Conservation (phyloP, 768 basidiomycete species). For the Suillus alpinus region DNA sequence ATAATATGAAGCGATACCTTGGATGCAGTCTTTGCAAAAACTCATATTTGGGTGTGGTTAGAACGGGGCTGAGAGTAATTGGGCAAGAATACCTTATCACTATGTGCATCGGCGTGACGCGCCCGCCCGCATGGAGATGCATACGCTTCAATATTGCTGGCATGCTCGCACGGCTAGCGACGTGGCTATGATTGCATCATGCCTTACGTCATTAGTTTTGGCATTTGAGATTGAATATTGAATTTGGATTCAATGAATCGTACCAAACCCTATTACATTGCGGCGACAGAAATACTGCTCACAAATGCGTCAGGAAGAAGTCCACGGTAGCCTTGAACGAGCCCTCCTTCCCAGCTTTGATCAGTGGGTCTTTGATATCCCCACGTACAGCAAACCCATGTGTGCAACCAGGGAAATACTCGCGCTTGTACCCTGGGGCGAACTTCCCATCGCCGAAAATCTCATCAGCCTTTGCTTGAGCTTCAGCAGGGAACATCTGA, state of each 20-base stretch:
- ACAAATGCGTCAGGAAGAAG: constrained; percentile 43
- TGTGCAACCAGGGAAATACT: constrained; percentile 45
- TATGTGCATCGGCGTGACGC: background rate
- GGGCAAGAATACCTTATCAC: background rate
- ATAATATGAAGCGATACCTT: constrained; percentile 35
- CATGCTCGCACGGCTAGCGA: background rate
- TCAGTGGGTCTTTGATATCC: constrained; percentile 43
- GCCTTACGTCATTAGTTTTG: background rate
- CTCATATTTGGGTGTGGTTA: constrained; percentile 36
- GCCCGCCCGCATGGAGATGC: background rate
- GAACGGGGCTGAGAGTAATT: background rate
- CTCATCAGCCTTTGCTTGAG: constrained; percentile 44
- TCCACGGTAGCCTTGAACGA: constrained; percentile 57
- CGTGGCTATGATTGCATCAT: background rate
- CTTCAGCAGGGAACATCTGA: constrained; percentile 45
- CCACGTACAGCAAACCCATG: constrained; percentile 57
- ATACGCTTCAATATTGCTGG: background rate
- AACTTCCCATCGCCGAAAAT: constrained; percentile 50
- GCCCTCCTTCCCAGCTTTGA: constrained; percentile 65
- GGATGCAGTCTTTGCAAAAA: constrained; percentile 54
- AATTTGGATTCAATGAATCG: background rate
- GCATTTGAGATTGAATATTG: constrained; percentile 8
- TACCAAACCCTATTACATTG: background rate
- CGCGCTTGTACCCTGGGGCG: constrained; percentile 48
- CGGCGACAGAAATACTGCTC: background rate